These are phyloP conservation scores for Rauvolfia tetraphylla DNA, from an alignment of 257 asterid genomes.

Conservation along the genomic window DNA sequence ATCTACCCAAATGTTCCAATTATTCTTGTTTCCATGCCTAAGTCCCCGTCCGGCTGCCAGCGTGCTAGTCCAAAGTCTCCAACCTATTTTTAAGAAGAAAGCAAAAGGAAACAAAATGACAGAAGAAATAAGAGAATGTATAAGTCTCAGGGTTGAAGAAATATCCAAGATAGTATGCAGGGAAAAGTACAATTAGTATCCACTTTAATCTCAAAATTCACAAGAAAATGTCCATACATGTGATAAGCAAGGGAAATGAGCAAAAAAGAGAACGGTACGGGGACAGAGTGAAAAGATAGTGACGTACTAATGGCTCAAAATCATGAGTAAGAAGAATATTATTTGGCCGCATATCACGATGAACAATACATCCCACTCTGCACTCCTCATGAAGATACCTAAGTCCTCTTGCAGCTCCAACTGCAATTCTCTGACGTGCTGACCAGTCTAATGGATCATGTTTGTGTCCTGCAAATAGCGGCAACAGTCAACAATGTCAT, in stretches of 20 bases:
- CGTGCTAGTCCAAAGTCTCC: slow-evolving; percentile 91
- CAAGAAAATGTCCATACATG: not conserved
- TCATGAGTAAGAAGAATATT: slow-evolving; percentile 96
- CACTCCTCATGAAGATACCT: slow-evolving; percentile 95
- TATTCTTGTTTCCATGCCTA: slow-evolving; percentile 50
- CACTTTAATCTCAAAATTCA: not conserved
- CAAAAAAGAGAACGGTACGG: not conserved
- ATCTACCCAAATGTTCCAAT: slow-evolving; percentile 82
- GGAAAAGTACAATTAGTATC: not conserved
- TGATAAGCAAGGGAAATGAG: not conserved
- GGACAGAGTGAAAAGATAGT: not conserved
- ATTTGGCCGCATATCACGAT: slow-evolving; percentile 88
- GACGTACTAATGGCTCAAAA: slow-evolving; percentile 76
- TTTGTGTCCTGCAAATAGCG: slow-evolving; percentile 36
- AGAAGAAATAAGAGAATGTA: not conserved
- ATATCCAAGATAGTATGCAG: not conserved
- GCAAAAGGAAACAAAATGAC: not conserved
- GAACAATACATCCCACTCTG: slow-evolving; percentile 90
- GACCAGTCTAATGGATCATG: slow-evolving; percentile 55
- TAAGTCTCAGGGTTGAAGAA: not conserved
- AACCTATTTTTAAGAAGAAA: slow-evolving; percentile 44
- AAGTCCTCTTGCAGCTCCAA: slow-evolving; percentile 92
- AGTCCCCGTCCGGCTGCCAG: slow-evolving; percentile 61
- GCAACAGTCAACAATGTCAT: not conserved
- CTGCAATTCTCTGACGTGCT: slow-evolving; percentile 66